A percentile compares a stretch with the other conserved stretches of the same genome.
phyloP scores from a whole-genome alignment of 106 monocot genomes.

The Posidonia australis region DNA sequence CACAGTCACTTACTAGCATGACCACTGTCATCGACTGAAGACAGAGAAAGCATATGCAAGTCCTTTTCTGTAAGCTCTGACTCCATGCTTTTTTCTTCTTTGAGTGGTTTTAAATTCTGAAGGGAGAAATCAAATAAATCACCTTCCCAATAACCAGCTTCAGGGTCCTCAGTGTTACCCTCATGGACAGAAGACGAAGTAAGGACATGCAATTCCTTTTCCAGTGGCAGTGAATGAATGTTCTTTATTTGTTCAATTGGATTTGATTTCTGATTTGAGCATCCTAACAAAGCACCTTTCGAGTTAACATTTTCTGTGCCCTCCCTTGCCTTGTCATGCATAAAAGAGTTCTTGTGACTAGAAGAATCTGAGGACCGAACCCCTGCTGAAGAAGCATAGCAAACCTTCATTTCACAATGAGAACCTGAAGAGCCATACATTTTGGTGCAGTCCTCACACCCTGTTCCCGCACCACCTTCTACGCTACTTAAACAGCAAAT shows the following conservation, averaged over 20 bases:
- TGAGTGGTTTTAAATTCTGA: not conserved
- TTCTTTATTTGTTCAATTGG: conserved; percentile 8
- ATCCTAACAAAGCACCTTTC: conserved; percentile 9
- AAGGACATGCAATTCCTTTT: conserved; percentile 29
- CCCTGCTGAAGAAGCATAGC: not conserved
- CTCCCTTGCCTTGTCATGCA: conserved; percentile 16
- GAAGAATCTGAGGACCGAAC: conserved; percentile 18
- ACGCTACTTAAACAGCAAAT: conserved; percentile 1
- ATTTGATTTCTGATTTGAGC: conserved; percentile 7
- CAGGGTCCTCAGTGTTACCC: not conserved
- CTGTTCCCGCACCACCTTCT: not conserved
- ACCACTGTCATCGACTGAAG: conserved; percentile 8
- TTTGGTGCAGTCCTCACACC: conserved; percentile 14
- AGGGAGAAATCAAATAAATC: conserved; percentile 1
- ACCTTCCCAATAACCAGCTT: not conserved
- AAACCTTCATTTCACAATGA: conserved; percentile 26
- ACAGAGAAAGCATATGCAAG: not conserved
- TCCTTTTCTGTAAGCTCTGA: not conserved
- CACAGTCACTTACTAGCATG: conserved; percentile 22
- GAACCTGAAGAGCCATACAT: conserved; percentile 29
- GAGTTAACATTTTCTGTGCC: conserved; percentile 3
- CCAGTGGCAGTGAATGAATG: conserved; percentile 1
- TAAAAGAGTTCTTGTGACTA: not conserved
- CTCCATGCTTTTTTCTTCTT: not conserved
- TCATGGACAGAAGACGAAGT: conserved; percentile 10